Base-by-base conservation (phyloP, 2,329 filamentous ascomycete species). In the Colletotrichum sp. region DNA sequence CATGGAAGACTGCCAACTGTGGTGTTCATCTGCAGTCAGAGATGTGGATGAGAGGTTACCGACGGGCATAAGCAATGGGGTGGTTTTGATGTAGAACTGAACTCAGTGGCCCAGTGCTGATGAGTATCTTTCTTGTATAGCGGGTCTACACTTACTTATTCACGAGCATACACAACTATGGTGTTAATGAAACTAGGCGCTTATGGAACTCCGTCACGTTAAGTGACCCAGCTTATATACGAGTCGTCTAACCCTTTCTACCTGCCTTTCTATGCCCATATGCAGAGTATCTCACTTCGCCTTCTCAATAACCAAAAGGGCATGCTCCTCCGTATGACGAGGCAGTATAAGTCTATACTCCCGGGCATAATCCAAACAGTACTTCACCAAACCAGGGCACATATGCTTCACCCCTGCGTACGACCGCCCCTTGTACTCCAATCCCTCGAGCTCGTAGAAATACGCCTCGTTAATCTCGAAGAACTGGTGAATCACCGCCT, bases 21-120 rank as follows among this genome's bases (percentile, higher is more conserved):
- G 82, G 81, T 6, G 79, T 84, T 6, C 83, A 84, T 55, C 71
- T 79, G 1, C 83, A 84, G 57, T 83, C 81, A 5, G 80, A 84
- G 3, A 79, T 81, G 3, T 83, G 81, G 81, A 62, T 79, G 15
- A 59, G 75, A 18, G 77, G 44, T 9, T 18, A 64, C 3, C 55
- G 65, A n/a, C n/a, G 39, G 30, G 59, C 5, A 21, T 59, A 60
- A 9, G 6, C 9, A 26, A 59, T 59, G 16, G 15, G 3, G 1
- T 30, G 16, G 4, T 26, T 28, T 21, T 59, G 24, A 28, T 1
- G 24, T 59, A 21, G 44, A 0, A 21, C 18, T 49, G 10, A 49
- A 49, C 10, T 12, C 4, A 5, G 2, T 21, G 44, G 6, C 0
- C 2, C 7, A 7, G 6, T 49, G 44, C 44, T 49, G 0, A 21